Conservation (phyloP, 2,329 filamentous ascomycete species). For the Laburnicola sp. region DNA sequence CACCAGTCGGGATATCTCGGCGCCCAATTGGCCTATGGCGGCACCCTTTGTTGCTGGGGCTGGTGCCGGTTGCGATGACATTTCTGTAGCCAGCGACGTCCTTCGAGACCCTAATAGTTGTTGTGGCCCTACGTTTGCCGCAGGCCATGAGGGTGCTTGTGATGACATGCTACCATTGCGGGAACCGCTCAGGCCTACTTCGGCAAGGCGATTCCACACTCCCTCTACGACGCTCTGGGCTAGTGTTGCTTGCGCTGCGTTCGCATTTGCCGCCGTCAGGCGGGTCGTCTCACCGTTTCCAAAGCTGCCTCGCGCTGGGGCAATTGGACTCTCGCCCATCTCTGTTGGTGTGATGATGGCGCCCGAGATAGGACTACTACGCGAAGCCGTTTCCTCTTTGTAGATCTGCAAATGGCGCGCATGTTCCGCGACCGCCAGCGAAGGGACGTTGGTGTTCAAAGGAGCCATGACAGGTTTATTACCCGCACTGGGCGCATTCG, state of each 20-base stretch:
- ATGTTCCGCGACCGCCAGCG: constrained; percentile 28
- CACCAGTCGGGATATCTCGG: constrained; percentile 34
- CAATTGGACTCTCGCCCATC: constrained; percentile 33
- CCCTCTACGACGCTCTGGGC: constrained; percentile 26
- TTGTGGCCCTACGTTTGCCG: constrained; percentile 7
- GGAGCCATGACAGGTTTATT: constrained; percentile 15
- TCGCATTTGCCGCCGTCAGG: constrained; percentile 12
- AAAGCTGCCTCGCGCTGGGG: constrained; percentile 14
- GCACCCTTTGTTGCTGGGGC: constrained; percentile 24
- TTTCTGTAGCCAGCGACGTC: constrained; percentile 14
- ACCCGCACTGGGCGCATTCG: constrained; percentile 17
- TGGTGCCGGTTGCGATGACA: constrained; percentile 19
- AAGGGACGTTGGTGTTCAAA: constrained; percentile 29
- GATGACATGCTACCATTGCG: constrained; percentile 19
- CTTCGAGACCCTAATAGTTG: constrained; percentile 2
- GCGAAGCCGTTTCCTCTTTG: constrained; percentile 16
- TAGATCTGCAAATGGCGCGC: constrained; percentile 16
- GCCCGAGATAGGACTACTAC: constrained; percentile 18
- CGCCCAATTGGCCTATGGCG: constrained; percentile 24
- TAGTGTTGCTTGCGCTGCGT: constrained; percentile 17
- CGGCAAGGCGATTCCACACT: constrained; percentile 26
- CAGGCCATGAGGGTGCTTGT: constrained; percentile 12
- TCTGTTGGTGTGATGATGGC: constrained; percentile 37
- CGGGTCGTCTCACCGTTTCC: constrained; percentile 11
- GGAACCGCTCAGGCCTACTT: constrained; percentile 18